Evolutionary conservation across 1,139 yeast genomes (phyloP).

Genomic region (Pichia norvegensis): DNA sequence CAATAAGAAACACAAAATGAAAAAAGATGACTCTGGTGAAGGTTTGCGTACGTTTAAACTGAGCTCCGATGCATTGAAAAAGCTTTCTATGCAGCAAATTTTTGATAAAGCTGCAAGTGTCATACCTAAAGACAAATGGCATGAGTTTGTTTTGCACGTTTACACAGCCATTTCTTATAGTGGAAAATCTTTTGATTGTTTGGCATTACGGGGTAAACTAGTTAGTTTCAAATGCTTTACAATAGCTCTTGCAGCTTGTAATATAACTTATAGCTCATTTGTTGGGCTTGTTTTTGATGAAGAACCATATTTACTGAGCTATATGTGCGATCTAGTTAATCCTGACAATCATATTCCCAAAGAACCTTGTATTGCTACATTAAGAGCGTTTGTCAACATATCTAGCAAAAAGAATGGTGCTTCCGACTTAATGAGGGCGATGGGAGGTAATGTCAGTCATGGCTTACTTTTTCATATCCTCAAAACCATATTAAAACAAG

Average conservation of each 20-base stretch:
- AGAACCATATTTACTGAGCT: slow-evolving; percentile 68
- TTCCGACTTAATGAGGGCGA: slow-evolving; percentile 67
- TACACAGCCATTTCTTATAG: slow-evolving; percentile 68
- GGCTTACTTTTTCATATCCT: slow-evolving; percentile 72
- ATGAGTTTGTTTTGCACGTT: slow-evolving; percentile 55
- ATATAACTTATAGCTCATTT: slow-evolving; percentile 46
- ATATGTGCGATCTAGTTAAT: slow-evolving; percentile 62
- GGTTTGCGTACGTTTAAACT: slow-evolving; percentile 41
- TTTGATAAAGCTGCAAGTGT: slow-evolving; percentile 51
- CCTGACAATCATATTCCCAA: slow-evolving; percentile 44
- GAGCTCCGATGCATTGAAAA: slow-evolving; percentile 42
- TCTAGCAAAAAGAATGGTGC: slow-evolving; percentile 67
- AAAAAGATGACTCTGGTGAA: slow-evolving; percentile 26
- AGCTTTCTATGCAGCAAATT: slow-evolving; percentile 52
- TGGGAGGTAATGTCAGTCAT: slow-evolving; percentile 87
- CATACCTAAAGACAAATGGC: slow-evolving; percentile 59
- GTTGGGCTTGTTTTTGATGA: slow-evolving; percentile 62
- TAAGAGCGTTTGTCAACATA: slow-evolving; percentile 64
- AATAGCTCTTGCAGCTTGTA: slow-evolving; percentile 46
- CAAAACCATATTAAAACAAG: slow-evolving; percentile 48
- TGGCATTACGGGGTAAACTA: slow-evolving; percentile 50
- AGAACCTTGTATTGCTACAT: slow-evolving; percentile 51
- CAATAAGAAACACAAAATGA: slow-evolving; percentile 22
- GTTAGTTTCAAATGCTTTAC: slow-evolving; percentile 61
- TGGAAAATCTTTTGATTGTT: slow-evolving; percentile 42